Conservation (phyloP, 768 basidiomycete species). For the Gymnopilus dilepis region DNA sequence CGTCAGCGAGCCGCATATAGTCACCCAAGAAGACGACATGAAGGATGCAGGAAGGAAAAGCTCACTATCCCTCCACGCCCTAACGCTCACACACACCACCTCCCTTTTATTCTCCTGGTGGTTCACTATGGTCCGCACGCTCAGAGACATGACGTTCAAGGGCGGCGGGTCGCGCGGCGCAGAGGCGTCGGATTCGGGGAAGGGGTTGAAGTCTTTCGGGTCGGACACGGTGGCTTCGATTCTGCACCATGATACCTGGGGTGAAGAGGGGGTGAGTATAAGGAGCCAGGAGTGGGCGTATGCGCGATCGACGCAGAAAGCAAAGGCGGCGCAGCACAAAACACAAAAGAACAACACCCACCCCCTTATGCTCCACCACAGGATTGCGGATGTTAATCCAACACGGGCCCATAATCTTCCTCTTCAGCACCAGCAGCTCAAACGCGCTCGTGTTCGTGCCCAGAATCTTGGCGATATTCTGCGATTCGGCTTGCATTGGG, state of each 20-base stretch:
- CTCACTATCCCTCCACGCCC: conserved; percentile 78
- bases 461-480: conserved; percentile 86
- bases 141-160: conserved; percentile 88
- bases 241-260: conserved; percentile 95
- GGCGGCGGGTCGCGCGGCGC: conserved; percentile 86
- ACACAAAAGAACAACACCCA: conserved; percentile 44
- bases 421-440: conserved; percentile 90
- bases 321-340: neutral
- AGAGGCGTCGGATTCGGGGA: conserved; percentile 69
- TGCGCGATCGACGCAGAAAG: neutral
- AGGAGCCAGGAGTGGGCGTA: neutral
- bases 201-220: conserved; percentile 88
- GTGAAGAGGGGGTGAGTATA: neutral
- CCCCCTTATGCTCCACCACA: conserved; percentile 77
- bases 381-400: conserved; percentile 90
- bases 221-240: conserved; percentile 83
- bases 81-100: conserved; percentile 81
- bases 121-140: conserved; percentile 90
- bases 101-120: conserved; percentile 95
- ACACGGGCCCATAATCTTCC: conserved; percentile 99
- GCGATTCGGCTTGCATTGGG: conserved; percentile 72
- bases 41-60: conserved; percentile 6
- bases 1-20: neutral
- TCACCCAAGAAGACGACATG: neutral
- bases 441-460: conserved; percentile 94